These are phyloP conservation scores for Calvatia gigantea DNA, from an alignment of 768 basidiomycete species.

Conservation along the genomic window DNA sequence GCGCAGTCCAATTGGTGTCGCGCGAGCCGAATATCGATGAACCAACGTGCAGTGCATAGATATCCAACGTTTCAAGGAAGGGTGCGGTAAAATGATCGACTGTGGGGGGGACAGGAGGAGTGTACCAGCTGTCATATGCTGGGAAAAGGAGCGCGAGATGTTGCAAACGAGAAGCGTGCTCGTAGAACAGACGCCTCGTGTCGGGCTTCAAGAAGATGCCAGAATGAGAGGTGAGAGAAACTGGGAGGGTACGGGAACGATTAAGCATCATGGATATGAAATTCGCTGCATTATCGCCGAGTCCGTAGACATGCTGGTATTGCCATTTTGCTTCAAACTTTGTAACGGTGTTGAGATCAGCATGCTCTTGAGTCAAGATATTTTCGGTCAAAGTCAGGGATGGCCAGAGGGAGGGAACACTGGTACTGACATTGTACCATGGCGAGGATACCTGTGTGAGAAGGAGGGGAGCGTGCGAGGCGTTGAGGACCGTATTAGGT, in stretches of 20 bases:
- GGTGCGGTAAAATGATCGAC: not conserved
- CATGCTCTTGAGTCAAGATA: not conserved
- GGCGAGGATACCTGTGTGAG: slow-evolving; percentile 3
- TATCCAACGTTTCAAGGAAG: slow-evolving; percentile 3
- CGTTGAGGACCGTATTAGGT: not conserved
- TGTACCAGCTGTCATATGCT: not conserved
- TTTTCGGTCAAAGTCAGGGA: slow-evolving; percentile 8
- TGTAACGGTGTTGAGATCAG: not conserved
- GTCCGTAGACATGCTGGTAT: not conserved
- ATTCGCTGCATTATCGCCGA: not conserved
- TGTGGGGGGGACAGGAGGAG: not conserved
- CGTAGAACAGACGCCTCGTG: not conserved
- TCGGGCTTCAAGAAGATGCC: not conserved
- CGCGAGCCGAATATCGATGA: not conserved
- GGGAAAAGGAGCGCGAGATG: slow-evolving; percentile 6
- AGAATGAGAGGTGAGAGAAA: slow-evolving; percentile 6
- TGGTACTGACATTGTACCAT: not conserved
- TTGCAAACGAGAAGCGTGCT: not conserved
- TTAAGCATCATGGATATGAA: not conserved
- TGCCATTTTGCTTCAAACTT: not conserved
- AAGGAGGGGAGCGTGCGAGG: slow-evolving; percentile 4
- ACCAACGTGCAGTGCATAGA: not conserved
- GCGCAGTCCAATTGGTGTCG: not conserved
- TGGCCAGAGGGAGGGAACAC: slow-evolving; percentile 5
- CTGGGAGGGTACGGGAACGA: slow-evolving; percentile 1